These are phyloP conservation scores for Ceratobasidium sp. DNA, from an alignment of 1,284 basidiomycete genomes.

Conservation along the genomic window DNA sequence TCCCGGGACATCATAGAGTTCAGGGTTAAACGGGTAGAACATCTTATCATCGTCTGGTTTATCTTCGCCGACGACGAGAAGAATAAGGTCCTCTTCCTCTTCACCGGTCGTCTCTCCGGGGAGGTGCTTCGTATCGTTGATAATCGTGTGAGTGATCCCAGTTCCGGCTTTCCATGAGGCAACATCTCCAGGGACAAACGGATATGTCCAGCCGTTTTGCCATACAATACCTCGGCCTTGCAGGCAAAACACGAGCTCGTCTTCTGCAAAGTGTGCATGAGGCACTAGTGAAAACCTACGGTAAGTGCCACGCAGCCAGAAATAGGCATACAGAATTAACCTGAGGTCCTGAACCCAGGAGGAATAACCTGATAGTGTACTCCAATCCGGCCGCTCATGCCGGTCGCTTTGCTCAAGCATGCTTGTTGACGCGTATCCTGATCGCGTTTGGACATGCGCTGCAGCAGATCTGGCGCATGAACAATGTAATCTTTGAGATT, in stretches of 20 bases:
- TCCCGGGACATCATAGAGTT: conserved; percentile 23
- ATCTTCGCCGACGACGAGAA: conserved; percentile 43
- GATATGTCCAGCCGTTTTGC: conserved; percentile 46
- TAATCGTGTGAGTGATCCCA: conserved; percentile 44
- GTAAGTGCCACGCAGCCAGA: neutral
- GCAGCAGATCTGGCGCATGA: conserved; percentile 25
- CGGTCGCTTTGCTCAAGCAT: conserved; percentile 25
- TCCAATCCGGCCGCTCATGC: conserved; percentile 34
- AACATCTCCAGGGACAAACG: conserved; percentile 41
- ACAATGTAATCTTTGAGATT: conserved; percentile 6
- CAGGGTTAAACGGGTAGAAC: conserved; percentile 41
- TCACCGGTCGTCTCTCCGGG: conserved; percentile 38
- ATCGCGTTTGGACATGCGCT: neutral
- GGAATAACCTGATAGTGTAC: conserved; percentile 31
- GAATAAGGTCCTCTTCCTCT: conserved; percentile 42
- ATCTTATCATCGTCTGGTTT: conserved; percentile 38
- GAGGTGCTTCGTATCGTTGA: conserved; percentile 41
- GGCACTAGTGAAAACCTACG: conserved; percentile 2
- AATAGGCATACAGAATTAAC: neutral
- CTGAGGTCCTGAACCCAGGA: conserved; percentile 26
- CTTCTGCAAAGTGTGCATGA: conserved; percentile 39
- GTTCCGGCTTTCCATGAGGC: conserved; percentile 45
- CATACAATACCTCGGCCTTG: conserved; percentile 44
- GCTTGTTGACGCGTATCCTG: conserved; percentile 3
- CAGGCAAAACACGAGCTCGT: conserved; percentile 43